phyloP scores from a whole-genome alignment of 331 rosid species.

The Rosa hybrid region DNA sequence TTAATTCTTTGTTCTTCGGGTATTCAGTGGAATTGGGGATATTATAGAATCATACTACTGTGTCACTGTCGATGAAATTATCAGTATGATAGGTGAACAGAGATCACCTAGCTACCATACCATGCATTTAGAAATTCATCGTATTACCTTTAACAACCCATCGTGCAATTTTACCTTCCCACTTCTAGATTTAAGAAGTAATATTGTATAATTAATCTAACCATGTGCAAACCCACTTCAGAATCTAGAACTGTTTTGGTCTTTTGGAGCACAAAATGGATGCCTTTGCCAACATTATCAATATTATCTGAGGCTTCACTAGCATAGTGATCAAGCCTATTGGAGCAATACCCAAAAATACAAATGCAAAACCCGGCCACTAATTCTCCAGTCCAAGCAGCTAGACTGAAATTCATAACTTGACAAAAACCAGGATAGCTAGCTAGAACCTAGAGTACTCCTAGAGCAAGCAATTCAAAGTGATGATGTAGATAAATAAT shows the following conservation, averaged over 20 bases:
- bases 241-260: not conserved
- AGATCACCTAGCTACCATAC: not conserved
- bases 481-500: not conserved
- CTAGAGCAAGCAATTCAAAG: slow-evolving; percentile 1
- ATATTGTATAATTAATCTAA: not conserved
- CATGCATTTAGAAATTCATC: not conserved
- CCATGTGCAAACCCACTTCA: not conserved
- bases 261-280: not conserved
- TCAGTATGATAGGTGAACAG: not conserved
- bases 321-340: not conserved
- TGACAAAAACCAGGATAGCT: not conserved
- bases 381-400: not conserved
- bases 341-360: slow-evolving; percentile 3
- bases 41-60: not conserved
- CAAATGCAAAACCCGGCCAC: not conserved
- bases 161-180: not conserved
- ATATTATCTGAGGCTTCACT: not conserved
- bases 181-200: not conserved
- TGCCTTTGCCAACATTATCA: not conserved
- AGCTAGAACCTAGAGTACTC: not conserved
- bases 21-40: not conserved
- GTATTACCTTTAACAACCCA: not conserved
- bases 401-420: not conserved
- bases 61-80: not conserved
- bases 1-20: not conserved